Conservation (phyloP, 1,284 basidiomycete genomes). For the Inonotus obliquus region DNA sequence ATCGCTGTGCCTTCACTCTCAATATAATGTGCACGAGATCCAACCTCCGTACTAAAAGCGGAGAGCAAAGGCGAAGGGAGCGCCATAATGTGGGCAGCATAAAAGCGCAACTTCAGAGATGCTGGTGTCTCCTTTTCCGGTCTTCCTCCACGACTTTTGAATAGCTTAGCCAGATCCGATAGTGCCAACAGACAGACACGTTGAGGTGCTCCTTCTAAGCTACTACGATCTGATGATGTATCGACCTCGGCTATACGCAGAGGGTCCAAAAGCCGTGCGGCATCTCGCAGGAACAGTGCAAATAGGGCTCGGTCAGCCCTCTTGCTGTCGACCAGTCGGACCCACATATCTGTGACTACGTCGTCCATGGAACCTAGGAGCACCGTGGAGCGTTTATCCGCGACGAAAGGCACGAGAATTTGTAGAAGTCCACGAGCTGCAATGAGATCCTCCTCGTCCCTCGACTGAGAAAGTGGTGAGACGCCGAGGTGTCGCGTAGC, state of each 20-base stretch:
- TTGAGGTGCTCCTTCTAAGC: constrained; percentile 31
- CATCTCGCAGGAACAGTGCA: constrained; percentile 49
- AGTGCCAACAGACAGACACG: constrained; percentile 40
- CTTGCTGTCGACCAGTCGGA: constrained; percentile 23
- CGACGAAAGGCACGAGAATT: constrained; percentile 56
- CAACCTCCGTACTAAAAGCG: constrained; percentile 10
- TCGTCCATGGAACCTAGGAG: constrained; percentile 44
- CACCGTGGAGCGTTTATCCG: constrained; percentile 48
- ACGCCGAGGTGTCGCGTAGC: constrained; percentile 52
- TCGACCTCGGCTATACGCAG: constrained; percentile 34
- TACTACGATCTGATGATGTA: neutral
- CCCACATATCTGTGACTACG: constrained; percentile 57
- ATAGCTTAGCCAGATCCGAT: constrained; percentile 47
- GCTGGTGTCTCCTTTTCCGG: constrained; percentile 5
- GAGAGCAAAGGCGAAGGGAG: constrained; percentile 31
- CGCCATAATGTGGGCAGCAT: constrained; percentile 46
- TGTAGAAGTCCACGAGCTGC: constrained; percentile 46
- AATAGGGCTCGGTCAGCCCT: constrained; percentile 38
- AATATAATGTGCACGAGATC: constrained; percentile 2
- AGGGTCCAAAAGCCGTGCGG: constrained; percentile 45
- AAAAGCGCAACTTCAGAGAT: constrained; percentile 51
- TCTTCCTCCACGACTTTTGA: constrained; percentile 20
- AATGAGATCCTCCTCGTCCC: constrained; percentile 36
- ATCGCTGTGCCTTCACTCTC: neutral
- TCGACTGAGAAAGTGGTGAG: constrained; percentile 45